Percentiles rank a stretch among this genome's conserved stretches.
Conservation (phyloP, 2,329 filamentous ascomycete genomes). For the Pseudocercospora fijiensis region DNA sequence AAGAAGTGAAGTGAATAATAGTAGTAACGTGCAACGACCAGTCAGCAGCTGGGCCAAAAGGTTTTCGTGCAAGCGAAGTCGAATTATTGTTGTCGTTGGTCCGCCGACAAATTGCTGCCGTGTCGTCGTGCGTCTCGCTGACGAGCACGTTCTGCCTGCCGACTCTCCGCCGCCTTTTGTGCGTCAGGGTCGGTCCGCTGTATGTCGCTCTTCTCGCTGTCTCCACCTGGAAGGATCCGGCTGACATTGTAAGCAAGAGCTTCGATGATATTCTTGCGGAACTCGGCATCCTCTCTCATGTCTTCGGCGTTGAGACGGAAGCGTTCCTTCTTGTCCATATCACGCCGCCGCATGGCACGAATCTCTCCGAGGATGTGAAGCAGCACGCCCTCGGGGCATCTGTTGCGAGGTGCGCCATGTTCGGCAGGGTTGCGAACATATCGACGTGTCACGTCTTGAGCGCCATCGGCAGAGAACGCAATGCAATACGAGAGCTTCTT, state of each 20-base stretch:
- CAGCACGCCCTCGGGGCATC: conserved; percentile 84
- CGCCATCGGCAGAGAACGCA: conserved; percentile 88
- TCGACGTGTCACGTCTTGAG: conserved; percentile 65
- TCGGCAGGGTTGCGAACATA: conserved; percentile 69
- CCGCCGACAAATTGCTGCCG: conserved; percentile 36
- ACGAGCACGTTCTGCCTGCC: conserved; percentile 38
- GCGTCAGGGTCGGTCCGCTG: conserved; percentile 46
- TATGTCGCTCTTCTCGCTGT: conserved; percentile 25
- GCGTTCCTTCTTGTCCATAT: conserved; percentile 81
- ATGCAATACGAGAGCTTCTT: conserved; percentile 97
- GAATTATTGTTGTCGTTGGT: conserved; percentile 25
- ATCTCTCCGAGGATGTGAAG: conserved; percentile 92
- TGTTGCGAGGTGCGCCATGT: conserved; percentile 70
- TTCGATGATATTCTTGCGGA: conserved; percentile 70
- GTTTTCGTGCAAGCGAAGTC: neutral
- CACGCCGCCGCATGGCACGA: conserved; percentile 74
- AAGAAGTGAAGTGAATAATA: conserved; percentile 14
- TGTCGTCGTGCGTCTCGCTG: conserved; percentile 33
- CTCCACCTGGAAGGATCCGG: conserved; percentile 58
- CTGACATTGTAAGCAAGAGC: conserved; percentile 72
- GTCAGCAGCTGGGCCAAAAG: neutral
- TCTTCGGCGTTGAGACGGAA: conserved; percentile 81
- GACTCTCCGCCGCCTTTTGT: conserved; percentile 49
- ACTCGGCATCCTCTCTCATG: conserved; percentile 69
- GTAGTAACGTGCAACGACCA: neutral